phyloP scores from a whole-genome alignment of 2,329 filamentous ascomycete species.

The Cercospora berteroae region DNA sequence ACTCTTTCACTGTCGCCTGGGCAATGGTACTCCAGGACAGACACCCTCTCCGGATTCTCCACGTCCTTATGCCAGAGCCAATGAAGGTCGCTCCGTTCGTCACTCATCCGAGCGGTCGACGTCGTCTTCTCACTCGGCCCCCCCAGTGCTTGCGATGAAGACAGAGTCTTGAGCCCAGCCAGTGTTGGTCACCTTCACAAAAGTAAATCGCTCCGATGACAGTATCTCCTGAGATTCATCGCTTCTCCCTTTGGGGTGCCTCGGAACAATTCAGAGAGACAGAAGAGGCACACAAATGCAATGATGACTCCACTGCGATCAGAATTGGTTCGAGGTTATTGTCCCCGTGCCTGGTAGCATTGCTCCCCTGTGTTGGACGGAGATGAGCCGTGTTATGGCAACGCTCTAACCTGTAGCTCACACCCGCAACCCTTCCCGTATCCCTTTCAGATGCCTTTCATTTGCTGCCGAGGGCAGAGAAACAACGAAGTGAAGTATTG shows the following conservation, averaged over 20 bases:
- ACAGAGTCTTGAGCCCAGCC: background rate
- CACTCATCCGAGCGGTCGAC: background rate
- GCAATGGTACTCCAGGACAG: background rate
- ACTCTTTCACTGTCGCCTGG: background rate
- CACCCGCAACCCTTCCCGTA: background rate
- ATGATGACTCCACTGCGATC: background rate
- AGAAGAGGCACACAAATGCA: background rate
- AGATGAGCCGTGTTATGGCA: background rate
- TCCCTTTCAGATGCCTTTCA: background rate
- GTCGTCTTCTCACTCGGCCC: background rate
- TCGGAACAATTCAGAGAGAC: background rate
- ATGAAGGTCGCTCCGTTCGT: background rate
- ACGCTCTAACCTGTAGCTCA: background rate
- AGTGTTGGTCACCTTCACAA: background rate
- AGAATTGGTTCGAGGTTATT: rapidly evolving
- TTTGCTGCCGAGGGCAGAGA: background rate
- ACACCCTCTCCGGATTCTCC: background rate
- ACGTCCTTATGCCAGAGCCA: background rate
- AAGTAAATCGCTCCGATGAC: background rate
- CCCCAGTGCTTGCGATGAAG: background rate
- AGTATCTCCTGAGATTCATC: background rate
- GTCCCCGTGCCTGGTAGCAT: background rate
- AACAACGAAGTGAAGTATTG: background rate
- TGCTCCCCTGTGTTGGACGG: background rate
- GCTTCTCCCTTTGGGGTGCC: background rate